Evolutionary conservation across 2,329 filamentous ascomycete species (phyloP), one percentile per base, ranked within the genome.

Genomic region (Chlorencoelia australis): DNA sequence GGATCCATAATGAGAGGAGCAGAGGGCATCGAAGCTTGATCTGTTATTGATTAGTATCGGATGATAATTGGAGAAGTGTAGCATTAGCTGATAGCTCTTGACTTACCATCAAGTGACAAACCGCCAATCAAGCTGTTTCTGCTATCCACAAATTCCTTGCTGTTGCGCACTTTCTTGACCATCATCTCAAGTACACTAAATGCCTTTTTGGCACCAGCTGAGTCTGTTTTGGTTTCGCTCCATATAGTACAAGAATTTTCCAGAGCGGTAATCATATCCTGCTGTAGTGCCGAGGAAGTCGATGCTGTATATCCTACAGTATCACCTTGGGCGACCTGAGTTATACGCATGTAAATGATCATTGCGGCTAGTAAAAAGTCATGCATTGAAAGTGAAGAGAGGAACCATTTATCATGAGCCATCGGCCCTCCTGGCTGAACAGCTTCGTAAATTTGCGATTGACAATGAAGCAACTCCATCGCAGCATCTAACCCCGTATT

Each of bases 341-440:
- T 37, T 13, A 17, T 21, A 13, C 25, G 21, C 30, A 41, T 14
- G 28, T 35, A 41, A 3, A 79, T 48, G 9, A 79, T 65, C 65
- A 75, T 73, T 37, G 69, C 66, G 0, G 73, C 73, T 3, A 79
- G 63, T 34, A 79, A 56, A 34, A 73, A 79, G 49, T 79, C 74
- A 33, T 76, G 71, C 34, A 72, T 64, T 13, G 67, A 65, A 3
- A 79, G 56, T 1, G 69, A 71, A 4, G 66, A 68, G 14, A 75
- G 54, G 43, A 75, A 74, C 67, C 71, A 76, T 3, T 66, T 62
- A 24, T 68, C 64, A 16, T 62, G 58, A 41, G 61, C 59, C 10
- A 79, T 56, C 18, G 71, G 58, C 4, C 67, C 68, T 1, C 71
- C 72, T 0, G 72, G 70, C 41, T 66, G 64, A 2, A 60, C 63